Evolutionary conservation across 768 basidiomycete species (phyloP), one percentile per base, ranked within the genome.

Genomic region (Exsudoporus frostii): DNA sequence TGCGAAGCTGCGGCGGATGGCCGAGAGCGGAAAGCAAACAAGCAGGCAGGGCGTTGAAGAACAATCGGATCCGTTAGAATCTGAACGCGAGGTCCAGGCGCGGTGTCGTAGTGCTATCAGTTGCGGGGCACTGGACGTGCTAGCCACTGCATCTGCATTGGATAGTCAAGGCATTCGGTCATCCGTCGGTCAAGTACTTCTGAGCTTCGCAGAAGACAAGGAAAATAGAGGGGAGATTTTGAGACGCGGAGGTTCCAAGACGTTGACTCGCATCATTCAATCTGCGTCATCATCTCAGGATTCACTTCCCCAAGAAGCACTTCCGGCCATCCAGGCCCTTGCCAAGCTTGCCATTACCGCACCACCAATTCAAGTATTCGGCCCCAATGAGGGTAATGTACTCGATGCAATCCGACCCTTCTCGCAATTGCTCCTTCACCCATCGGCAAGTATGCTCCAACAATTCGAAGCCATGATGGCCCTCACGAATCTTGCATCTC

Each of bases 401-500:
- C 82, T 86, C 63, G 92, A 98, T 65, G 84, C 84, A n/a, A 83
- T 97, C 51, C 80, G 86, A 2, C 94, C 94, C 0, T 76, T 98
- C 45, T 81, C 88, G 9, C 65, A 83, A 27, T 74, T 97, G 50
- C 76, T 98, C 33, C 79, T 82, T 37, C 84, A 88, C 63, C 71
- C 82, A 1, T 78, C 82, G 0, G 81, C 91, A 9, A 85, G 73
- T 42, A 79, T 89, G 32, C 74, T 98, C 7, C 92, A 97, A 64
- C 80, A 81, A 37, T 99, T 99, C 63, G 97, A 99, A 69, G 84
- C 85, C 4, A 76, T 95, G 61, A 98, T 98, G 96, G 95, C 93
- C 1, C 77, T 99, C 48, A 99, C 97, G 8, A 99, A 99, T 67
- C 73, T 98, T 39, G 86, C 96, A 0, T 94, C 93, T 17, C 79